These are phyloP conservation scores for Xanthoconium purpureum DNA, from an alignment of 768 basidiomycete species.

Conservation along the genomic window DNA sequence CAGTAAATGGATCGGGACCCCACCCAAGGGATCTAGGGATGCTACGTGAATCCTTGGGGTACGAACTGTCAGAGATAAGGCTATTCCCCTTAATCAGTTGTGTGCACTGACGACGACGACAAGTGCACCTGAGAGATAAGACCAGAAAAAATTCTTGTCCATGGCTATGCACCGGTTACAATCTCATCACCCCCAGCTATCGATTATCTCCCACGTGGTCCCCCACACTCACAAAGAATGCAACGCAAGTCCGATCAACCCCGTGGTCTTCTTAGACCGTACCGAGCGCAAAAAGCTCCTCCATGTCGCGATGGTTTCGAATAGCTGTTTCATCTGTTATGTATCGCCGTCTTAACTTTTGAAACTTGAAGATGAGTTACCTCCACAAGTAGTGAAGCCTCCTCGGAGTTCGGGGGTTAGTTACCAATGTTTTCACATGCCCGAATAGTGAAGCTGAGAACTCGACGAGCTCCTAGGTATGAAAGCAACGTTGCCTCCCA, in stretches of 20 bases:
- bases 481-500: too few relatives aligned
- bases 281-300: not conserved
- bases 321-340: too few relatives aligned
- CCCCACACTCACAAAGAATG: not conserved
- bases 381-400: too few relatives aligned
- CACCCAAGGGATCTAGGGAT: not conserved
- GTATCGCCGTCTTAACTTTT: too few relatives aligned
- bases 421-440: too few relatives aligned
- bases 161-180: too few relatives aligned
- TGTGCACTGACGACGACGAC: not conserved
- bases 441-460: too few relatives aligned
- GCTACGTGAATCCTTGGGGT: not conserved
- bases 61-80: slow-evolving; percentile 34
- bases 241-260: not conserved
- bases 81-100: slow-evolving; percentile 22
- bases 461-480: too few relatives aligned
- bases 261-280: not conserved
- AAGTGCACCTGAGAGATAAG: not conserved
- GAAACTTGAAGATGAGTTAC: too few relatives aligned
- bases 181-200: not conserved
- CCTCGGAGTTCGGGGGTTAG: too few relatives aligned
- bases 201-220: not conserved
- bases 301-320: too few relatives aligned
- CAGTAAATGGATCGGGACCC: not conserved
- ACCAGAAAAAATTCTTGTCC: not conserved